Evolutionary conservation across 164 flowering plant species (phyloP).

Genomic region (Protea cynaroides): DNA sequence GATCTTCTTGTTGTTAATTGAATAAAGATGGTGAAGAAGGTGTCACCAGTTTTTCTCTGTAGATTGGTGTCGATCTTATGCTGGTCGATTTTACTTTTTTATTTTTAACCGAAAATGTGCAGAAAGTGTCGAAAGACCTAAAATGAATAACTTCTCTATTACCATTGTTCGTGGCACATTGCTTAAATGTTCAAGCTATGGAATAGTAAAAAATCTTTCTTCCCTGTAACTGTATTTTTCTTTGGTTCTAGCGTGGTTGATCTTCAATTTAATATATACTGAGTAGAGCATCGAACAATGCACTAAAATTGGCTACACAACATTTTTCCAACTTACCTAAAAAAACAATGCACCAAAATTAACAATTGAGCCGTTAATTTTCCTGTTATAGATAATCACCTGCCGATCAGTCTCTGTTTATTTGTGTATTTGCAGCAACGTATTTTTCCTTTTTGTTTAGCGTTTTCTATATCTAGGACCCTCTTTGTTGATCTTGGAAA

Average conservation of each 20-base stretch:
- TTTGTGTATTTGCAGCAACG: neutral
- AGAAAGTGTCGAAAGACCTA: neutral
- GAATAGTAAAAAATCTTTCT: too few species aligned
- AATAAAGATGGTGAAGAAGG: neutral
- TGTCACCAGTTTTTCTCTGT: neutral
- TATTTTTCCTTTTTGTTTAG: neutral
- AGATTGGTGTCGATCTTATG: neutral
- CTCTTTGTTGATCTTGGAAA: neutral
- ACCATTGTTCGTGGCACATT: too few species aligned
- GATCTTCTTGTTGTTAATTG: slow-evolving; percentile 33
- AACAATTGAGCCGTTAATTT: too few species aligned
- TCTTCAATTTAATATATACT: neutral
- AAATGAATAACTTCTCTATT: neutral
- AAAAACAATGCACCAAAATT: too few species aligned
- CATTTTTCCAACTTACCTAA: too few species aligned
- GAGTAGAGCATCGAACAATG: too few species aligned
- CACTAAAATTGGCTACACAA: neutral
- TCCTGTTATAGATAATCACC: too few species aligned
- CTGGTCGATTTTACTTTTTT: too few species aligned
- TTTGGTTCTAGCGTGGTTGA: neutral
- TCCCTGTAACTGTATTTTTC: neutral
- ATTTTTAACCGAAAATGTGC: too few species aligned
- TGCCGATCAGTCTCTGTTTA: neutral
- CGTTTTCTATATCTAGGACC: neutral
- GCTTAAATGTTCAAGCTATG: too few species aligned